Percentiles rank a stretch among this genome's conserved stretches.
phyloP scores from a whole-genome alignment of 2,329 filamentous ascomycete genomes.

The Alternaria sp. region DNA sequence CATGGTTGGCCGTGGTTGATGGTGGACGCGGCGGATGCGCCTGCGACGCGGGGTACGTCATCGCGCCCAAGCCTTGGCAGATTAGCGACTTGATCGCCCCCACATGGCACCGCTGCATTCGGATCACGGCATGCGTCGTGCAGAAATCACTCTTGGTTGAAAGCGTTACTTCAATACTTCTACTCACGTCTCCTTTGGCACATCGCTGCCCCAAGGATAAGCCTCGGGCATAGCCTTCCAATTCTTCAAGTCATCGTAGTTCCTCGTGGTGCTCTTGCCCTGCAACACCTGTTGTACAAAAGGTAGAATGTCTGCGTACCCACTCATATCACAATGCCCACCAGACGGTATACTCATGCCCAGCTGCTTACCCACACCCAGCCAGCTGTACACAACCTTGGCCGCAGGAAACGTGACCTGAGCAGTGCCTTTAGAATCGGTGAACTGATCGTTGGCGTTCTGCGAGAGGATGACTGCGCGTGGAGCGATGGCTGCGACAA shows the following conservation, averaged over 20 bases:
- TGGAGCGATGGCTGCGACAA: conserved; percentile 47
- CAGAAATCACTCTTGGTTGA: too few relatives aligned
- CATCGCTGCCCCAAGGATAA: conserved; percentile 54
- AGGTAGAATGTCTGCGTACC: conserved; percentile 58
- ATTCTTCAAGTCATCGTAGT: conserved; percentile 56
- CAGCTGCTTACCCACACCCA: conserved; percentile 47
- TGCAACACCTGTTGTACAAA: conserved; percentile 60
- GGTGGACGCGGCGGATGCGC: conserved; percentile 20
- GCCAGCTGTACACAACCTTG: conserved; percentile 45
- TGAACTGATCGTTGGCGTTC: conserved; percentile 55
- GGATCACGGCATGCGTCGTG: too few relatives aligned
- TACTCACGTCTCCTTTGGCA: not conserved
- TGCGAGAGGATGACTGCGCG: conserved; percentile 47
- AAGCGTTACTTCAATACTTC: not conserved
- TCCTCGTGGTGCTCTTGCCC: conserved; percentile 56
- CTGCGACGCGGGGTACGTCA: conserved; percentile 23
- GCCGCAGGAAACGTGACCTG: conserved; percentile 45
- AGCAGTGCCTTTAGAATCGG: conserved; percentile 60
- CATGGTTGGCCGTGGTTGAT: conserved; percentile 5
- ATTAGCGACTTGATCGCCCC: conserved; percentile 6
- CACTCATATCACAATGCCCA: conserved; percentile 60
- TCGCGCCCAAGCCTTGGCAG: conserved; percentile 17
- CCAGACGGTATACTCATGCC: conserved; percentile 58
- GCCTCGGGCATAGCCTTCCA: conserved; percentile 57
- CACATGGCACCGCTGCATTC: not conserved